Base-by-base conservation (phyloP, 2,329 filamentous ascomycete genomes). In the Neopestalotiopsis clavispora region DNA sequence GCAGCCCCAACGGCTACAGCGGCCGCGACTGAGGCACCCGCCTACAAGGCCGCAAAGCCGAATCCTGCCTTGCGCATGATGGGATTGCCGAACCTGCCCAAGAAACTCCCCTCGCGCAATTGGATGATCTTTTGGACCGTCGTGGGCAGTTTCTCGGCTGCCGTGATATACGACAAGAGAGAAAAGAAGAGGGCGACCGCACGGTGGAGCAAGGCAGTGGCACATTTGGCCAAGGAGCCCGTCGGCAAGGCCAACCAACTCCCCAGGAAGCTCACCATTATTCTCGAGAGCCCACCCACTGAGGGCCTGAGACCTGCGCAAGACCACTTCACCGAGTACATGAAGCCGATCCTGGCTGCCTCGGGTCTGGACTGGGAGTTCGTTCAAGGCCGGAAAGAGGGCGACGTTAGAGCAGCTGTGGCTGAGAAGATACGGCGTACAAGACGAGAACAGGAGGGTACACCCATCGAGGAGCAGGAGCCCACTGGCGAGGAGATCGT, bases 351-450 rank as follows among this genome's bases (percentile, higher is more conserved):
- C 32, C 83, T 99, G 52, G 93, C 96, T 4, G 92, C 94, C 2
- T 95, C 94, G 1, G 95, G 95, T 0, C 83, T 98, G 77, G 96
- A 99, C 79, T 98, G 97, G 90, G 95, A 98, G 75, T 97, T 98
- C 68, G 89, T 98, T 5, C 95, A 98, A 81, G 96, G 95, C 4
- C 86, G 95, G 66, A 91, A 92, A 78, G 93, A 98, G 83, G 96
- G 96, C n/a, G 95, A 99, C 77, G 89, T 99, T 59, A 86, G 96
- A 71, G 94, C 93, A 66, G 93, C 92, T 14, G 87, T 97, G 61
- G 95, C 96, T 32, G 94, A 97, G 83, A 91, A 90, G 78, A 94
- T 98, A 79, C 88, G 96, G 69, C 90, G 94, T 76, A 84, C 86
- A 74, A 87, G 91, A 74, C 85, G 87, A 90, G 69, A 85, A 87